Evolutionary conservation across 2,329 filamentous ascomycete species (phyloP), one percentile per base, ranked within the genome.

Genomic region (Diaporthe citri): DNA sequence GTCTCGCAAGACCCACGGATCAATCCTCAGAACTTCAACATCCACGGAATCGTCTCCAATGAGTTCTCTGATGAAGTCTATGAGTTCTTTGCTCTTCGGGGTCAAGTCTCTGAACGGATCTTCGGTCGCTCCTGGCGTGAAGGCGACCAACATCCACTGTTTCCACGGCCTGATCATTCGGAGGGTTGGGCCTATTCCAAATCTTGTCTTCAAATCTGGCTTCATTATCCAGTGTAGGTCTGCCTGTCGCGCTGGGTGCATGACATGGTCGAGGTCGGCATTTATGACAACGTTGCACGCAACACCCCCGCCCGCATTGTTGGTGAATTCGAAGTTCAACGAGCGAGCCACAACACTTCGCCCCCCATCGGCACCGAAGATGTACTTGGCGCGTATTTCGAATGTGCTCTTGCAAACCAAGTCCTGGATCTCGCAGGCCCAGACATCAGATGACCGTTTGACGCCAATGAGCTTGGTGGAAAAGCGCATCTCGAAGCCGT

Each of bases 161-260:
- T 87, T 79, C 90, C 89, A 91, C 0, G 89, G 87, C 80, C 88
- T 88, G 17, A 92, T 87, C 87, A 91, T 89, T 25, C 90, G 83
- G 5, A 86, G 75, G 88, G 82, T 12, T 79, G 80, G 52, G 82
- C 81, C 83, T 84, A 87, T 2, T 80, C 87, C 80, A 85, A 90
- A 7, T 83, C 83, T 48, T 73, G 76, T 74, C 85, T 82, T 72
- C 87, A 84, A 79, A 39, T 88, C 86, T 0, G 90, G 88, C 73
- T 88, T 86, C 77, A 91, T 83, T 13, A 90, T 82, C 84, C 87
- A 89, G 78, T 92, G 89, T 4, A 92, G 81, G 76, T 90, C 90
- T 0, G 89, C 89, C 31, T 83, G 84, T 0, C 88, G 83, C 73
- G 86, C 80, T 71, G 41, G 60, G 17, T 86, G 80, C 72, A 90